Conservation (phyloP, 768 basidiomycete species). For the Termitomyces titanicus region DNA sequence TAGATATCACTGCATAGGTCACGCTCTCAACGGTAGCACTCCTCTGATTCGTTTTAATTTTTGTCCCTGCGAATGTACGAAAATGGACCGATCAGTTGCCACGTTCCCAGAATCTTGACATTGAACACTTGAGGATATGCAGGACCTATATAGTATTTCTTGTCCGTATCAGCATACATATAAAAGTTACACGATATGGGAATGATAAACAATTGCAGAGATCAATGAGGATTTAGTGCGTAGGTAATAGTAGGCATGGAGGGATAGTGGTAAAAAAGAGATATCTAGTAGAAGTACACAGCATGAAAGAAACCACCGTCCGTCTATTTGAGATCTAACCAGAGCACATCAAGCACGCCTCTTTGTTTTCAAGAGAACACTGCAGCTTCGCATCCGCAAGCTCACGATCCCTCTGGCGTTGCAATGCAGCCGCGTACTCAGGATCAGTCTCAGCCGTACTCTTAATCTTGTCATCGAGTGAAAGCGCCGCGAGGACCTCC, state of each 20-base stretch:
- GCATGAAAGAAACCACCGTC: not conserved
- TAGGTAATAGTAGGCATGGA: not conserved
- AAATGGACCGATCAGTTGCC: no score
- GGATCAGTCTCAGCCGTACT: slow-evolving; percentile 58
- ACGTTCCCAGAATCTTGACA: no score
- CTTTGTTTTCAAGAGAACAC: slow-evolving; percentile 92
- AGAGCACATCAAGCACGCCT: slow-evolving; percentile 91
- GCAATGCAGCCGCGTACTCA: slow-evolving; percentile 77
- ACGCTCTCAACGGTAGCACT: no score
- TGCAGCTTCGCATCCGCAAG: slow-evolving; percentile 75
- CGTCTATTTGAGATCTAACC: slow-evolving; percentile 35
- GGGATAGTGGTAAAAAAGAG: not conserved
- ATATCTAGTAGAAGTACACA: slow-evolving; percentile 6
- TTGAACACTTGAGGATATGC: no score
- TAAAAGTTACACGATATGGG: not conserved
- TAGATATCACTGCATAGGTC: no score
- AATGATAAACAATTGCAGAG: not conserved
- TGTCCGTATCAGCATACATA: not conserved
- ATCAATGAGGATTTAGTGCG: not conserved
- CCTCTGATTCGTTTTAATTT: no score
- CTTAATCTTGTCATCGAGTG: slow-evolving; percentile 45
- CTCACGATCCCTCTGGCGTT: slow-evolving; percentile 67
- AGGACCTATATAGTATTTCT: no score
- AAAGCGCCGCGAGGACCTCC: slow-evolving; percentile 26
- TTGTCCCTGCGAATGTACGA: no score